Evolutionary conservation across 768 basidiomycete species (phyloP).

Genomic region (Leccinum incarnatum): DNA sequence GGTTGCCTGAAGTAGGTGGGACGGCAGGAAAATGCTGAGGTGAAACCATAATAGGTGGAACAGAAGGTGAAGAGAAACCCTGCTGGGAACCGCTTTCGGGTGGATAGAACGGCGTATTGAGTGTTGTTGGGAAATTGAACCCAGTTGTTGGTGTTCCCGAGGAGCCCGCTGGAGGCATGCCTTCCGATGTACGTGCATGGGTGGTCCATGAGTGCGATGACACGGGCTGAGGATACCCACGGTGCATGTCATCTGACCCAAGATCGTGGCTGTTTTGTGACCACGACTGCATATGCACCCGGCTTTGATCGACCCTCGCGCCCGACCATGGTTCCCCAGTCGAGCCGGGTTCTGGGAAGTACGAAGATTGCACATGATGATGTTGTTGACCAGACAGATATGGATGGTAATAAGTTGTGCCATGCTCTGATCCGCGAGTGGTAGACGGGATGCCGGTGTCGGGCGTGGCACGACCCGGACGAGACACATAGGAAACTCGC

Average conservation of each 20-base stretch:
- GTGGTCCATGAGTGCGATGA: slow-evolving; percentile 27
- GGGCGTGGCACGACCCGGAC: slow-evolving; percentile 26
- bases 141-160: slow-evolving; percentile 21
- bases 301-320: slow-evolving; percentile 23
- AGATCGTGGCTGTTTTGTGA: slow-evolving; percentile 25
- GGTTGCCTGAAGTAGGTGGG: slow-evolving; percentile 20
- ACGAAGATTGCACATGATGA: slow-evolving; percentile 21
- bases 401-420: slow-evolving; percentile 23
- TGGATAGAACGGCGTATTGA: slow-evolving; percentile 59
- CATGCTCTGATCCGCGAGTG: slow-evolving; percentile 26
- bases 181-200: slow-evolving; percentile 20
- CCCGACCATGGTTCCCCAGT: slow-evolving; percentile 21
- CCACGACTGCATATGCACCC: slow-evolving; percentile 25
- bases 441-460: slow-evolving; percentile 24
- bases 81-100: slow-evolving; percentile 33
- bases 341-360: slow-evolving; percentile 22
- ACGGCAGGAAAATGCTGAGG: slow-evolving; percentile 30
- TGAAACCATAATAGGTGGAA: slow-evolving; percentile 31
- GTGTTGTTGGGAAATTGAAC: slow-evolving; percentile 51
- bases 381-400: slow-evolving; percentile 26
- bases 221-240: slow-evolving; percentile 27
- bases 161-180: slow-evolving; percentile 21
- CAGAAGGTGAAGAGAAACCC: slow-evolving; percentile 30
- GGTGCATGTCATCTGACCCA: slow-evolving; percentile 26
- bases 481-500: slow-evolving; percentile 27